Base-by-base conservation (phyloP, 331 rosid genomes). In the Dryas integrifolia region DNA sequence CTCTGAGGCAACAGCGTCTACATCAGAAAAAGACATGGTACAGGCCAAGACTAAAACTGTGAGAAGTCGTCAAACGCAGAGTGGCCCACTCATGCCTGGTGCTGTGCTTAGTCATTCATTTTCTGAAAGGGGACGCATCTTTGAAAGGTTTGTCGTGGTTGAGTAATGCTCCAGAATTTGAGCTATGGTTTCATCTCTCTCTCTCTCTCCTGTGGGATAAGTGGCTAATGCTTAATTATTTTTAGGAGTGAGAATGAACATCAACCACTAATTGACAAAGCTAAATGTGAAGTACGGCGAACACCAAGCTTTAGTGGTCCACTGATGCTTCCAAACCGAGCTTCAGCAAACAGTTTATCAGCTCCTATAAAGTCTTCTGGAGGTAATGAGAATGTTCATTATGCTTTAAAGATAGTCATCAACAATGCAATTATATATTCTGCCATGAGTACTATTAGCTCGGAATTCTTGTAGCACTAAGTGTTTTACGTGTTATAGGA, bases 301-400 rank as follows among this genome's bases (percentile, higher is more conserved):
- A 83, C 88, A 63, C 94, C 99, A 65, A 95, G 87, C 91, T 85
- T 95, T 80, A 95, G 99, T 84, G 99, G 99, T 72, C 99, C 99
- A 38, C 74, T 95, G 79, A 92, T 90, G 98, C 97, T 95, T 77
- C 99, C 99, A 65, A 95, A 88, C 77, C 89, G 97, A 76, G 99
- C 99, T 80, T 95, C 99, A 0, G 98, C 99, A 80, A 95, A 95
- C 85, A 95, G 99, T 88, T 89, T 95, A 73, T 95, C 99, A 9
- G 99, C 99, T 67, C 99, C 99, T 50, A 92, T 95, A 82, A 95
- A 92, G 75, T 85, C 92, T 81, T 90, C 99, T 73, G 99, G 97
- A 85, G 99, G 99, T 95, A 89, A 75, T 77, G 68, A 75, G 58
- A 69, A 77, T 65, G 66, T 75, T 69, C 26, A 55, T 65, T 73